phyloP scores from a whole-genome alignment of 345 rosid species.

The Sonneratia alba region DNA sequence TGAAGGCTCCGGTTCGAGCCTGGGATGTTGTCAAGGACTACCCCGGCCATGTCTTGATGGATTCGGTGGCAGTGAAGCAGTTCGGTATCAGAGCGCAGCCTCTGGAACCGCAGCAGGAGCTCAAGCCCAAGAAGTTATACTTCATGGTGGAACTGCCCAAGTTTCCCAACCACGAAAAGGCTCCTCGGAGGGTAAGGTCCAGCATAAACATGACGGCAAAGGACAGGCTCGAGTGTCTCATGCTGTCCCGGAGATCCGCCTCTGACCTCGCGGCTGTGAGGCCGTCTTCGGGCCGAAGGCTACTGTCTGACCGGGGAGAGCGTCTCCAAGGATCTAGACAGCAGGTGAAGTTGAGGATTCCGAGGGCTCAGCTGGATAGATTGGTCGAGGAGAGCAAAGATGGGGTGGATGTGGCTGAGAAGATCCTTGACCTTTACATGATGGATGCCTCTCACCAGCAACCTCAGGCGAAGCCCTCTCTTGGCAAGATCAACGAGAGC shows the following conservation, averaged over 20 bases:
- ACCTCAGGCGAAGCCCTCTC: conserved; percentile 1
- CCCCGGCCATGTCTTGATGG: conserved; percentile 69
- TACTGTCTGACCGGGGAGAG: background rate
- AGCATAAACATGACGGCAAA: conserved; percentile 68
- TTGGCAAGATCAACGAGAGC: conserved; percentile 1
- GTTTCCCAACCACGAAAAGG: conserved; percentile 13
- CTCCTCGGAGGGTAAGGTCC: conserved; percentile 52
- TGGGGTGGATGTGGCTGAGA: conserved; percentile 53
- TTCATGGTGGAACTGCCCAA: conserved; percentile 70
- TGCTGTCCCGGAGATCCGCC: conserved; percentile 61
- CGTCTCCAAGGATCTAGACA: conserved; percentile 15
- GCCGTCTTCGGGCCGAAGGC: background rate
- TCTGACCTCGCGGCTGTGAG: conserved; percentile 42
- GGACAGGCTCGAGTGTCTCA: conserved; percentile 69
- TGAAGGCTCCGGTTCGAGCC: conserved; percentile 56
- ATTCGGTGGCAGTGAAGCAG: conserved; percentile 63
- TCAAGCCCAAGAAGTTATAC: conserved; percentile 51
- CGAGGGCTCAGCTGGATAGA: conserved; percentile 56
- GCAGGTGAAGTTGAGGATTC: conserved; percentile 64
- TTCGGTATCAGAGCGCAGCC: conserved; percentile 68
- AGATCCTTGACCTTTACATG: conserved; percentile 47
- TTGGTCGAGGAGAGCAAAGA: conserved; percentile 60
- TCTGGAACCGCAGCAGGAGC: conserved; percentile 44
- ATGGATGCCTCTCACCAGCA: background rate
- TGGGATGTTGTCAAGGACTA: conserved; percentile 47